Evolutionary conservation across 805 yeast species (phyloP).

Genomic region (Pichia heedii): DNA sequence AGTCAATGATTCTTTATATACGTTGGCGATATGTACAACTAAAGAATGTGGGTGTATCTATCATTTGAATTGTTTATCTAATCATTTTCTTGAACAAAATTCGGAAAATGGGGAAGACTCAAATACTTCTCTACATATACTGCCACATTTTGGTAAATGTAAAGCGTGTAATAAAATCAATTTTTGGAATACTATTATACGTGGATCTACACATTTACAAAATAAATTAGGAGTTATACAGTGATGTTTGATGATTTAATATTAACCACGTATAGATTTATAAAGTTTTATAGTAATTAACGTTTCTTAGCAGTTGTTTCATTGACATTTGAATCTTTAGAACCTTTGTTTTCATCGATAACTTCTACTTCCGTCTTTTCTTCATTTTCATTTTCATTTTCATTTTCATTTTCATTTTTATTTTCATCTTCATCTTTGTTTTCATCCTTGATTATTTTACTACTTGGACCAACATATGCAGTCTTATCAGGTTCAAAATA

Average conservation of each 20-base stretch:
- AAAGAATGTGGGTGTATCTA: constrained; percentile 21
- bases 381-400: not conserved
- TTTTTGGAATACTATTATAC: constrained; percentile 23
- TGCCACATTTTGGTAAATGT: constrained; percentile 24
- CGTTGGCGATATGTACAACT: constrained; percentile 19
- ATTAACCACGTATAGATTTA: not conserved
- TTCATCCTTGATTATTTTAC: too few relatives aligned
- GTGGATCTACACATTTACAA: constrained; percentile 8
- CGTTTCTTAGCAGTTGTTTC: constrained; percentile 25
- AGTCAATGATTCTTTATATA: constrained; percentile 10
- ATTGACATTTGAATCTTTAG: constrained; percentile 20
- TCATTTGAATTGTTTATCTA: constrained; percentile 30
- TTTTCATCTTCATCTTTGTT: too few relatives aligned
- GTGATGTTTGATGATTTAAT: not conserved
- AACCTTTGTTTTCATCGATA: constrained; percentile 9
- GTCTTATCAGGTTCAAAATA: constrained; percentile 5
- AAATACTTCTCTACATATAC: constrained; percentile 10
- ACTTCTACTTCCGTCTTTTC: constrained; percentile 10
- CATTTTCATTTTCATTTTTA: not conserved
- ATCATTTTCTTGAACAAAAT: constrained; percentile 3
- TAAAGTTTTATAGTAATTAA: constrained; percentile 1
- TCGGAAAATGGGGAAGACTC: not conserved
- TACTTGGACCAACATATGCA: constrained; percentile 1
- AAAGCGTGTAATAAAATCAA: constrained; percentile 16
- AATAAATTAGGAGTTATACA: not conserved